A percentile compares a stretch with the other conserved stretches of the same genome.
These are phyloP conservation scores for Teunomyces panamensis DNA, from an alignment of 805 yeast species.

Conservation along the genomic window DNA sequence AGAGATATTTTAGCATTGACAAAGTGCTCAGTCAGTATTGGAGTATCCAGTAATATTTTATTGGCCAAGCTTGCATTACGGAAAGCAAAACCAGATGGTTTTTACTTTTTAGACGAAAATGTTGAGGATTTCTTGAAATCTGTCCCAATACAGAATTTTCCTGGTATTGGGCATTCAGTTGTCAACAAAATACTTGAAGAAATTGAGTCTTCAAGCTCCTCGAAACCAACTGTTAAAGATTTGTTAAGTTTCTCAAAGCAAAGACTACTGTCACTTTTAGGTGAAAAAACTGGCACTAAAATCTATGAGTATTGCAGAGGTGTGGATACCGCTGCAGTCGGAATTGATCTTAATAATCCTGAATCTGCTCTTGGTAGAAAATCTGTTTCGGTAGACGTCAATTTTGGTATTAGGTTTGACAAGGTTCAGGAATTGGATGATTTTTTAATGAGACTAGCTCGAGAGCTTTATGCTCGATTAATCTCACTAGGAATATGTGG, in stretches of 20 bases:
- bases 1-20: constrained; percentile 42
- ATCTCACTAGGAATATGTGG: constrained; percentile 47
- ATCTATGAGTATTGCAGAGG: constrained; percentile 64
- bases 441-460: constrained; percentile 57
- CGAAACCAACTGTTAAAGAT: constrained; percentile 34
- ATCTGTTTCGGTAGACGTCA: constrained; percentile 82
- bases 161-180: constrained; percentile 62
- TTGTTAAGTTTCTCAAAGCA: constrained; percentile 31
- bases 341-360: constrained; percentile 46
- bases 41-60: constrained; percentile 70
- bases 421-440: constrained; percentile 56
- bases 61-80: constrained; percentile 73
- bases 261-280: constrained; percentile 50
- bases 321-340: constrained; percentile 58
- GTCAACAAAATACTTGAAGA: constrained; percentile 43
- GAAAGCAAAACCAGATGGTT: constrained; percentile 80
- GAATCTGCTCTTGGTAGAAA: constrained; percentile 54
- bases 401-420: constrained; percentile 84
- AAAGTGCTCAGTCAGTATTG: constrained; percentile 73
- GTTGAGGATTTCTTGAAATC: constrained; percentile 32
- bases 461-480: constrained; percentile 59
- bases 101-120: constrained; percentile 33
- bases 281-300: constrained; percentile 67
- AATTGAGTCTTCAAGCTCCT: constrained; percentile 12
- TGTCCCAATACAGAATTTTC: constrained; percentile 42